Base-by-base conservation (phyloP, 352 stramenopile genomes). In the Albugo candida region DNA sequence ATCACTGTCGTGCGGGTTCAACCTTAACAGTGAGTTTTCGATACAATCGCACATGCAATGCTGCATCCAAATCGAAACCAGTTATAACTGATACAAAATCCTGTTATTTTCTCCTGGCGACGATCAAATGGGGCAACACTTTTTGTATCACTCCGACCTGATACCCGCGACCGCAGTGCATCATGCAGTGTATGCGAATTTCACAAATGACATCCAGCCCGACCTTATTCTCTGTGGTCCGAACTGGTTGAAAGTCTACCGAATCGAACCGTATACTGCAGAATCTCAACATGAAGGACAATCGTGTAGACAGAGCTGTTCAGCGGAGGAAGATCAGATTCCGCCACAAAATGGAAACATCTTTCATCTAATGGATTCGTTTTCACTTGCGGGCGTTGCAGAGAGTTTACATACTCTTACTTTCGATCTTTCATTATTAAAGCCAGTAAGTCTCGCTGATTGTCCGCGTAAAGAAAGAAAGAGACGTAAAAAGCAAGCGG, bases 101-200 rank as follows among this genome's bases (percentile, higher is more conserved):
- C 24, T 31, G 24, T 31, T 31, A 31, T 31, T 31, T 31, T 31
- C n/a, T 31, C 8, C 24, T 31, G 24, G 24, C 24, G 24, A 8
- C 24, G 24, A 31, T 31, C 8, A 8, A 31, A 87, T 87, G 75
- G 71, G 71, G 10, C 78, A 91, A 56, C 78, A 91, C 61, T 91
- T 91, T 52, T 52, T 91, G 41, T 70, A 83, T 44, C 74, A 91
- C 48, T 71, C 74, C 49, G 78, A 91, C 50, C 58, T 91, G 12
- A 71, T 91, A 48, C 59, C 74, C 5, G 70, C 74, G 44, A 87
- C 78, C 36, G 72, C 74, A 14, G 72, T 91, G 45, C 74, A 86
- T 44, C 68, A 83, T 60, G 64, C 76, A 12, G 66, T 68, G 13
- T 61, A 74, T 57, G 69, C 73, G 16, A 62, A 65, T n/a, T 55